Percentiles rank a stretch among this genome's conserved stretches.
These are phyloP conservation scores for Butyriboletus loyo DNA, from an alignment of 768 basidiomycete species.

Conservation along the genomic window DNA sequence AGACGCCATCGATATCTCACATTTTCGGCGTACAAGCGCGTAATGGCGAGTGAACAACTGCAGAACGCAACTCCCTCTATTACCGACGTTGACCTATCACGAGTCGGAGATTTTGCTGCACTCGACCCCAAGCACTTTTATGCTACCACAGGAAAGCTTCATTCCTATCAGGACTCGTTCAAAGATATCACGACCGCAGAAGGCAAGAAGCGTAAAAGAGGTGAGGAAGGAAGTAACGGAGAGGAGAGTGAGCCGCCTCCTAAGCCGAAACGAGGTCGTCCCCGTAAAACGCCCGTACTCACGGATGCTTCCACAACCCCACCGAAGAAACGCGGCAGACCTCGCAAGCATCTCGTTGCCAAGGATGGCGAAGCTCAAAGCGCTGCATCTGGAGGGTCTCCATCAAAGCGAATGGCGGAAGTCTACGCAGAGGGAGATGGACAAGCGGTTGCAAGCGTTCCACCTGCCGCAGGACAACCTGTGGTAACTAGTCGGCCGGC, in stretches of 20 bases:
- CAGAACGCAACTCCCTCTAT: slow-evolving; percentile 47
- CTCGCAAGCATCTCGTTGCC: slow-evolving; percentile 24
- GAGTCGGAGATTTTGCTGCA: slow-evolving; percentile 53
- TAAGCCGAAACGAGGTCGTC: slow-evolving; percentile 52
- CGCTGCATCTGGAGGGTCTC: slow-evolving; percentile 3
- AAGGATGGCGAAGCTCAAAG: slow-evolving; percentile 1
- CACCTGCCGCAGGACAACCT: neutral
- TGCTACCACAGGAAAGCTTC: slow-evolving; percentile 38
- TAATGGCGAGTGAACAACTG: slow-evolving; percentile 65
- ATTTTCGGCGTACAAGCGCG: slow-evolving; percentile 57
- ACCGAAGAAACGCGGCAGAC: slow-evolving; percentile 37
- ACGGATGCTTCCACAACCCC: slow-evolving; percentile 7
- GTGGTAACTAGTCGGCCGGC: neutral
- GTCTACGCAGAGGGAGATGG: neutral
- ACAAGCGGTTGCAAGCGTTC: neutral
- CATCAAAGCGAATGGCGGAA: neutral
- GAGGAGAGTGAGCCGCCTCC: slow-evolving; percentile 19
- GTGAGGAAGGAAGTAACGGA: slow-evolving; percentile 20
- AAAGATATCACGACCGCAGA: slow-evolving; percentile 30
- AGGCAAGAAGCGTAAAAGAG: slow-evolving; percentile 32
- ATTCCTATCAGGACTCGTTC: slow-evolving; percentile 49
- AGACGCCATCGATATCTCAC: slow-evolving; percentile 86
- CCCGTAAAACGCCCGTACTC: slow-evolving; percentile 39
- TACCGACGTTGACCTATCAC: slow-evolving; percentile 44
- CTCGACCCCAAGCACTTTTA: slow-evolving; percentile 56